Percentiles rank a stretch among this genome's conserved stretches.
phyloP scores from a whole-genome alignment of 352 stramenopile species.

The Globisporangium middletonii region DNA sequence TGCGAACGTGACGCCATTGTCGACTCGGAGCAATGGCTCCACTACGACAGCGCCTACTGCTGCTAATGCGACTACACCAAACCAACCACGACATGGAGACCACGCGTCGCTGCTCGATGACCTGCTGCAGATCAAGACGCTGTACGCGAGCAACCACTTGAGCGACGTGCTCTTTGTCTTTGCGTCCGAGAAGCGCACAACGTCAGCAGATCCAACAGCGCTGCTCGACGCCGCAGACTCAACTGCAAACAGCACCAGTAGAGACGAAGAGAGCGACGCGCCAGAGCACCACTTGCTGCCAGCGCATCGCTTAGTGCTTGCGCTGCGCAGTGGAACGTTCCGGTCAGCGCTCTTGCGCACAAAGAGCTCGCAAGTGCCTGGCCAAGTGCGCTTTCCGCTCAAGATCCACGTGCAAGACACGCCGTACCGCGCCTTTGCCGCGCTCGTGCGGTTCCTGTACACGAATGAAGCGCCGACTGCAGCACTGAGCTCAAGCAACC shows the following conservation, averaged over 20 bases:
- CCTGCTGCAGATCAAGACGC: constrained; percentile 40
- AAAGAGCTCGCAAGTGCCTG: constrained; percentile 60
- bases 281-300: constrained; percentile 47
- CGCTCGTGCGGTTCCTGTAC: constrained; percentile 69
- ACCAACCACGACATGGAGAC: not conserved
- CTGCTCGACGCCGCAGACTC: not conserved
- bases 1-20: not conserved
- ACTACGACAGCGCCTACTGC: not conserved
- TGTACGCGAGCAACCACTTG: constrained; percentile 69
- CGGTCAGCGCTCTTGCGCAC: constrained; percentile 47
- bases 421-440: constrained; percentile 62
- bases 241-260: not conserved
- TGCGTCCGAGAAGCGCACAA: constrained; percentile 24
- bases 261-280: not conserved
- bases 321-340: constrained; percentile 72
- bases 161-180: constrained; percentile 82
- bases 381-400: constrained; percentile 69
- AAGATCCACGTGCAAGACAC: constrained; percentile 83
- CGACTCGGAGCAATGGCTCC: not conserved
- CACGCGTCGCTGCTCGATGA: constrained; percentile 27
- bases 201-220: not conserved
- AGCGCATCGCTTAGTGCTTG: constrained; percentile 70
- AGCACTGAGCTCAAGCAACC: too few relatives aligned
- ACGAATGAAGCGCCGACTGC: constrained; percentile 37
- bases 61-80: not conserved